A percentile compares a stretch with the other conserved stretches of the same genome.
phyloP scores from a whole-genome alignment of 345 rosid genomes.

The Barbarea vulgaris region DNA sequence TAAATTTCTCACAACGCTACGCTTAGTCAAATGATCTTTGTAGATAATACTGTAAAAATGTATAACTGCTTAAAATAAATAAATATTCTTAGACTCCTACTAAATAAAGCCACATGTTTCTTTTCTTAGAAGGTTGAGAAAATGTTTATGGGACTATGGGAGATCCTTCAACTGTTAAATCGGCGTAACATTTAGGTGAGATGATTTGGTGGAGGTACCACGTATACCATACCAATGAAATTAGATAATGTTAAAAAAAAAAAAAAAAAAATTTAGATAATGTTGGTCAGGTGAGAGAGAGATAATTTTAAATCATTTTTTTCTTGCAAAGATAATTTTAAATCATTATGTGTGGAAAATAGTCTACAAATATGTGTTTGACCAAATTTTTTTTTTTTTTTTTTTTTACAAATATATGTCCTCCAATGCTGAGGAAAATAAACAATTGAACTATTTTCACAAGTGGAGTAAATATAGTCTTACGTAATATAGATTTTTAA shows the following conservation, averaged over 20 bases:
- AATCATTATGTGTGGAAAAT: slow-evolving; percentile 1
- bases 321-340: neutral
- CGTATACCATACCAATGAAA: slow-evolving; percentile 21
- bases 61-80: neutral
- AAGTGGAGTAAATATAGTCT: neutral
- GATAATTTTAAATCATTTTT: neutral
- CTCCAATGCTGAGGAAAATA: slow-evolving; percentile 3
- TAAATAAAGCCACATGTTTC: neutral
- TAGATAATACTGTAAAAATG: neutral
- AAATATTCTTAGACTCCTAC: neutral
- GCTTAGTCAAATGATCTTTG: neutral
- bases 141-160: neutral
- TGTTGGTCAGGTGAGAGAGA: slow-evolving; percentile 5
- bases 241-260: neutral
- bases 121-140: slow-evolving; percentile 18
- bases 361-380: neutral
- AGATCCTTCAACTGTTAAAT: neutral
- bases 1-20: neutral
- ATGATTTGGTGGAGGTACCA: slow-evolving; percentile 30
- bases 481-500: neutral
- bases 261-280: too few species aligned
- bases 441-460: neutral
- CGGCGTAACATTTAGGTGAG: slow-evolving; percentile 8
- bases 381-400: too few species aligned
- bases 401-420: too few species aligned